Evolutionary conservation across 768 basidiomycete species (phyloP).

Genomic region (Phanerochaete carnosa): DNA sequence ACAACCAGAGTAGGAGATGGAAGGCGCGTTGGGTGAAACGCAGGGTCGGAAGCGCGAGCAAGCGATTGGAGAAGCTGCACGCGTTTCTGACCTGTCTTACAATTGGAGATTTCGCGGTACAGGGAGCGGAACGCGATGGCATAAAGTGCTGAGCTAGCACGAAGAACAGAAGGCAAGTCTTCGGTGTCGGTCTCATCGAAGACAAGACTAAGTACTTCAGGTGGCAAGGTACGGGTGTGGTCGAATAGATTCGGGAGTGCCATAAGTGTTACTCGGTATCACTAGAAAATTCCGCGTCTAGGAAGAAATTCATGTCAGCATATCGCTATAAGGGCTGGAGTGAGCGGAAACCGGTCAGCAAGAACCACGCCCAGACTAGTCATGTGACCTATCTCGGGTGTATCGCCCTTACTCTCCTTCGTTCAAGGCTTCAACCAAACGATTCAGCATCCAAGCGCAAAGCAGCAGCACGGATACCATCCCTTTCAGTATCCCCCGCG

Average conservation of each 20-base stretch:
- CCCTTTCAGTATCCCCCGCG: no score
- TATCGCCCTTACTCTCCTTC: no score
- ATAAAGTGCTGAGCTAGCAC: constrained; percentile 25
- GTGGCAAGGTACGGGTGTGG: constrained; percentile 24
- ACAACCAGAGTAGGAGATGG: constrained; percentile 36
- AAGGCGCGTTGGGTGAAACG: constrained; percentile 24
- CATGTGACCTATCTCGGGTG: no score
- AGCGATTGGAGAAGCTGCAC: constrained; percentile 25
- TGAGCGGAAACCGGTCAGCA: no score
- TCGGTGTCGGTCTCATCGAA: constrained; percentile 22
- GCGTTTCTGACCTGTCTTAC: not conserved
- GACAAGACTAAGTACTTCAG: constrained; percentile 35
- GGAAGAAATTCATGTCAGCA: no score
- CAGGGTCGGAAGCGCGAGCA: constrained; percentile 37
- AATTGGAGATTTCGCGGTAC: constrained; percentile 35
- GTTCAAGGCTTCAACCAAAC: no score
- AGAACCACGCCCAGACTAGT: no score
- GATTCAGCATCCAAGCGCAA: no score
- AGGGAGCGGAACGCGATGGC: constrained; percentile 29
- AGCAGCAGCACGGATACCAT: no score
- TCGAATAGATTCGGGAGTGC: not conserved
- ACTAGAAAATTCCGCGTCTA: no score
- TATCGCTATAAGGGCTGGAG: no score
- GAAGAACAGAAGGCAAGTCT: constrained; percentile 26
- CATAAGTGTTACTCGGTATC: no score